Percentiles rank a stretch among this genome's conserved stretches.
These are phyloP conservation scores for Pochonia chlamydosporia DNA, from an alignment of 2,329 filamentous ascomycete genomes.

Conservation along the genomic window DNA sequence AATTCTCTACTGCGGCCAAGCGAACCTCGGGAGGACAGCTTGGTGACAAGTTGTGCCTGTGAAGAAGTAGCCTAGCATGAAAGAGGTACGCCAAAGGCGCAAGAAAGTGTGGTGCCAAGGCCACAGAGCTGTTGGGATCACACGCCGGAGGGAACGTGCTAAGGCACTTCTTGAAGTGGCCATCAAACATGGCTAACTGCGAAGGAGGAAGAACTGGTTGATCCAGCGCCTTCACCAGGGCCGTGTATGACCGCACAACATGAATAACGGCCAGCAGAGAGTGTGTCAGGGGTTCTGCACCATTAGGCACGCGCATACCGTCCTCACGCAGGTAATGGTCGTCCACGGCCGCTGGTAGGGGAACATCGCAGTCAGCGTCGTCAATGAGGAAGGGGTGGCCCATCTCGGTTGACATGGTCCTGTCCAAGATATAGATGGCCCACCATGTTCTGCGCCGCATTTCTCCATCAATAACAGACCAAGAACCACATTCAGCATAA, in stretches of 20 bases:
- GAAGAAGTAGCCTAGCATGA: constrained; percentile 75
- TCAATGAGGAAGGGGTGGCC: constrained; percentile 77
- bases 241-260: constrained; percentile 70
- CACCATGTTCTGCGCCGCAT: constrained; percentile 90
- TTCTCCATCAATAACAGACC: constrained; percentile 72
- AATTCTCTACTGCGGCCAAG: constrained; percentile 68
- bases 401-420: constrained; percentile 72
- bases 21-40: constrained; percentile 61
- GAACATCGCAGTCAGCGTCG: constrained; percentile 82
- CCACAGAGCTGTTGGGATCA: constrained; percentile 58
- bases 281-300: constrained; percentile 53
- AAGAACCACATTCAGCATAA: constrained; percentile 67
- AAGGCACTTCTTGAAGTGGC: constrained; percentile 71
- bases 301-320: constrained; percentile 46
- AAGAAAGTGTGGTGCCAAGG: constrained; percentile 68
- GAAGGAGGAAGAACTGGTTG: constrained; percentile 59
- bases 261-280: constrained; percentile 75
- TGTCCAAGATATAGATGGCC: constrained; percentile 85
- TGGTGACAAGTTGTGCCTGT: constrained; percentile 82
- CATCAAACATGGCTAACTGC: constrained; percentile 72
- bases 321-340: constrained; percentile 67
- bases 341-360: constrained; percentile 72
- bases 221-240: constrained; percentile 65
- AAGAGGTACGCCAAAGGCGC: constrained; percentile 74
- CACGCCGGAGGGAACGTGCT: constrained; percentile 70